Conservation (phyloP, 257 asterid genomes). For the Nicotiana tabacum region DNA sequence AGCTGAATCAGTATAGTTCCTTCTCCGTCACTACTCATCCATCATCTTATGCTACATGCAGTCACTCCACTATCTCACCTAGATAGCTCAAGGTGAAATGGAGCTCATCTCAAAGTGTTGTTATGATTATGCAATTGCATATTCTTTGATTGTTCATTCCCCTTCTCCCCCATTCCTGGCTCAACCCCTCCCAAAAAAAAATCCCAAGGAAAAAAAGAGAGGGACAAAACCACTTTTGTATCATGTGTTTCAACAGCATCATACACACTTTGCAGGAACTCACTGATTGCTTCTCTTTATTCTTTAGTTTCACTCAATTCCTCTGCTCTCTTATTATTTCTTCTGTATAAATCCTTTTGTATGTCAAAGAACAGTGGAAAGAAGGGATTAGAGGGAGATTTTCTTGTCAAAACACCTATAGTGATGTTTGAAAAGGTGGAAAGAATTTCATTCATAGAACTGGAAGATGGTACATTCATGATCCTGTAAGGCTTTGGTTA, state of each 20-base stretch:
- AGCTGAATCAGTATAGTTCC: constrained; percentile 57
- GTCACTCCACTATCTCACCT: constrained; percentile 77
- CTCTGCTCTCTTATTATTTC: not conserved
- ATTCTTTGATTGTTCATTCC: not conserved
- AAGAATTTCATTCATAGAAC: not conserved
- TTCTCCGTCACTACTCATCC: constrained; percentile 53
- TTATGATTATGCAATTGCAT: not conserved
- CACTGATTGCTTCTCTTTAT: not conserved
- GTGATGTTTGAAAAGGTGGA: not conserved
- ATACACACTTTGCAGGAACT: not conserved
- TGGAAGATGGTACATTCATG: not conserved
- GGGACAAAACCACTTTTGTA: not conserved
- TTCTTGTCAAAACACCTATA: not conserved
- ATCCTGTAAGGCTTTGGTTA: not conserved
- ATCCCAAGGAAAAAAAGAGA: not conserved
- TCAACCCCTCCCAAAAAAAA: not conserved
- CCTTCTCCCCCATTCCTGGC: not conserved
- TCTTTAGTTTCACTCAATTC: not conserved
- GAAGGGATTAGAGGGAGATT: not conserved
- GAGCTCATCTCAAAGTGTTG: not conserved
- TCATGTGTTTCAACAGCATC: not conserved
- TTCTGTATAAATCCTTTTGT: not conserved
- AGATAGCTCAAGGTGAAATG: constrained; percentile 27
- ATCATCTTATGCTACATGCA: constrained; percentile 81
- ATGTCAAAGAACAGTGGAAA: no score